phyloP scores from a whole-genome alignment of 2,329 filamentous ascomycete genomes.

The Tolypocladium endophyticum region DNA sequence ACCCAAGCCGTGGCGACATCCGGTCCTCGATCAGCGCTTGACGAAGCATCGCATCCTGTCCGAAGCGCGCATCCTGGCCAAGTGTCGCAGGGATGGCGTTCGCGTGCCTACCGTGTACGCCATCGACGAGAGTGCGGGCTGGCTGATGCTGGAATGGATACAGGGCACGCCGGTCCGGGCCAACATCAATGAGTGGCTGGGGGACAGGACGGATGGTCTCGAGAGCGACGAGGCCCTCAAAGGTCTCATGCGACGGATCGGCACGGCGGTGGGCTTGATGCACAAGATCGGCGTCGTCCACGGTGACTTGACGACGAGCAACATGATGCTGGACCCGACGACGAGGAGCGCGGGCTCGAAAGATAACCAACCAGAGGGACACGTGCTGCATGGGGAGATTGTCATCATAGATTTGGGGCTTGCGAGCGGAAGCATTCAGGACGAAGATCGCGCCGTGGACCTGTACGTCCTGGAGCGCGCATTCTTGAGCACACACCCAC shows the following conservation, averaged over 20 bases:
- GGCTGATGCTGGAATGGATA: conserved; percentile 81
- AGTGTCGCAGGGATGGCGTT: conserved; percentile 69
- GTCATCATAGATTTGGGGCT: conserved; percentile 93
- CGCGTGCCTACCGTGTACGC: conserved; percentile 74
- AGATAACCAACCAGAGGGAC: conserved; percentile 10
- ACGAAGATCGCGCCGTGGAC: conserved; percentile 93
- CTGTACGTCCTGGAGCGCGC: conserved; percentile 91
- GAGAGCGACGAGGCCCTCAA: conserved; percentile 41
- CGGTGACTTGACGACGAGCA: conserved; percentile 94
- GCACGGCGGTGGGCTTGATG: conserved; percentile 59
- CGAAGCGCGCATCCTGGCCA: conserved; percentile 76
- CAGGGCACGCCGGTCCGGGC: conserved; percentile 60
- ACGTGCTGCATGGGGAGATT: conserved; percentile 56
- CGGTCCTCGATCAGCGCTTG: conserved; percentile 74
- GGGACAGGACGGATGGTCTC: conserved; percentile 26
- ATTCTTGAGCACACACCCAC: conserved; percentile 89
- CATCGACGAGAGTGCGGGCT: conserved; percentile 52
- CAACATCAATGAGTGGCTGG: conserved; percentile 59
- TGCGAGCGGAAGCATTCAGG: conserved; percentile 66
- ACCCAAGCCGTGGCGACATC: conserved; percentile 84
- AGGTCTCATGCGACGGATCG: conserved; percentile 60
- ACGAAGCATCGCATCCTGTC: conserved; percentile 80
- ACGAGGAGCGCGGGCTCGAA: conserved; percentile 9
- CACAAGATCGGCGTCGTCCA: conserved; percentile 84
- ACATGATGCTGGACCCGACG: conserved; percentile 64